Percentiles rank a stretch among this genome's conserved stretches.
These are phyloP conservation scores for Gentiana straminea DNA, from an alignment of 257 asterid species.

Conservation along the genomic window DNA sequence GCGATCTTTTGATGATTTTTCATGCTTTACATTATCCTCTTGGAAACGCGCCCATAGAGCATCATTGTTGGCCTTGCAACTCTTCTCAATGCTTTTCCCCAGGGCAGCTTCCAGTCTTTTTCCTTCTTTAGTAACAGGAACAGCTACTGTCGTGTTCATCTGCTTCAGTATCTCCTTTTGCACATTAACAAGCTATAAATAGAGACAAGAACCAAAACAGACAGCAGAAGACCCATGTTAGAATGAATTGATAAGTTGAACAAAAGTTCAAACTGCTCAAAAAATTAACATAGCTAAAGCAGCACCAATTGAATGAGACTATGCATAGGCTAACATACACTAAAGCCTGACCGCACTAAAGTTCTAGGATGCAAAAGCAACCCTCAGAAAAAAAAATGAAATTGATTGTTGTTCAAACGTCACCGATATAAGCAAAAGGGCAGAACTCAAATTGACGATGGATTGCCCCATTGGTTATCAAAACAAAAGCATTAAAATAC, in stretches of 20 bases:
- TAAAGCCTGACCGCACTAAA: not conserved
- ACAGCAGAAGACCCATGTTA: not conserved
- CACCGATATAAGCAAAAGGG: not conserved
- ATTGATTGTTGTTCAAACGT: too few species aligned
- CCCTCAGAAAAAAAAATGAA: too few species aligned
- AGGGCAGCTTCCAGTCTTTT: constrained; percentile 72
- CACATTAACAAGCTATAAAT: constrained; percentile 19
- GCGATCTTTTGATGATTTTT: constrained; percentile 63
- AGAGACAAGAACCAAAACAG: not conserved
- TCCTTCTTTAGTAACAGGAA: constrained; percentile 71
- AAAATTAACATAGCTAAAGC: not conserved
- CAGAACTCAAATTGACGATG: not conserved
- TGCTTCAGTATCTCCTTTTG: constrained; percentile 70
- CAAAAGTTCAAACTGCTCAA: not conserved
- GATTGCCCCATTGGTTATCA: not conserved
- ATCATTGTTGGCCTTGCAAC: constrained; percentile 66
- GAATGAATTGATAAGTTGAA: too few species aligned
- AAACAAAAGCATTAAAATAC: not conserved
- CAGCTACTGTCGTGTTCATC: constrained; percentile 52
- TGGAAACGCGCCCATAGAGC: constrained; percentile 85
- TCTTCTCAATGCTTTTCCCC: constrained; percentile 72
- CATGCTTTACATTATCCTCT: constrained; percentile 82
- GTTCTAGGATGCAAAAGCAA: not conserved
- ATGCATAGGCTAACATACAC: not conserved
- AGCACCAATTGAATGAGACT: not conserved